phyloP scores from a whole-genome alignment of 2,329 filamentous ascomycete genomes.

The Alternaria arbusti region DNA sequence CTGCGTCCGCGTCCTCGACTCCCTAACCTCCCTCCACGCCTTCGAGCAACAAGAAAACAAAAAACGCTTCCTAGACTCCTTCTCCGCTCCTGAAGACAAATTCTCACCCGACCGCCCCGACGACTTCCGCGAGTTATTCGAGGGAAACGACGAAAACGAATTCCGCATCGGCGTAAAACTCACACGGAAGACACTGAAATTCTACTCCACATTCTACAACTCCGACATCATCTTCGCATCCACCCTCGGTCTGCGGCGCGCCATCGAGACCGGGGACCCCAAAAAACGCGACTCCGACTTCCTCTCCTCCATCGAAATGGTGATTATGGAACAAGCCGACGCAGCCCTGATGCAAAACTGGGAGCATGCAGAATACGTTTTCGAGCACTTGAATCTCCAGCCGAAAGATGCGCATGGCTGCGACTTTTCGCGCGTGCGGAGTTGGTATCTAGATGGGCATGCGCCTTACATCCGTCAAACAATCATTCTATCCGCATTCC shows the following conservation, averaged over 20 bases:
- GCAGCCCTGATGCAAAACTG: constrained; percentile 97
- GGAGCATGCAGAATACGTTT: constrained; percentile 93
- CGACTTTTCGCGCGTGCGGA: constrained; percentile 88
- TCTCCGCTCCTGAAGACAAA: constrained; percentile 70
- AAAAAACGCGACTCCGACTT: constrained; percentile 83
- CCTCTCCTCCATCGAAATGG: constrained; percentile 88
- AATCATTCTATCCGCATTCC: constrained; percentile 78
- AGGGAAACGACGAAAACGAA: constrained; percentile 96
- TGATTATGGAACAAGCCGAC: constrained; percentile 90
- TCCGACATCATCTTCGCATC: constrained; percentile 94
- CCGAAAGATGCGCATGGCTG: constrained; percentile 89
- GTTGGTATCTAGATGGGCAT: constrained; percentile 91
- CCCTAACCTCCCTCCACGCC: constrained; percentile 75
- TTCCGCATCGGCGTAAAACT: constrained; percentile 97
- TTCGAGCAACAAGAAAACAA: constrained; percentile 95
- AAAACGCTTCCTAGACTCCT: constrained; percentile 87
- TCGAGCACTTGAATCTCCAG: constrained; percentile 88
- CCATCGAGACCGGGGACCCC: constrained; percentile 77
- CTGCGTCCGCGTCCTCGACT: constrained; percentile 78
- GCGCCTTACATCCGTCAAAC: constrained; percentile 85
- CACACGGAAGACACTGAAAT: constrained; percentile 93
- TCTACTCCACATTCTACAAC: constrained; percentile 93
- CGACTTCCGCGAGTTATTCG: constrained; percentile 88
- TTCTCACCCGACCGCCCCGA: constrained; percentile 78
- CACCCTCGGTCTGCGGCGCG: constrained; percentile 86